Percentiles rank a stretch among this genome's conserved stretches.
Conservation (phyloP, 768 basidiomycete species). For the Suillus alpinus region DNA sequence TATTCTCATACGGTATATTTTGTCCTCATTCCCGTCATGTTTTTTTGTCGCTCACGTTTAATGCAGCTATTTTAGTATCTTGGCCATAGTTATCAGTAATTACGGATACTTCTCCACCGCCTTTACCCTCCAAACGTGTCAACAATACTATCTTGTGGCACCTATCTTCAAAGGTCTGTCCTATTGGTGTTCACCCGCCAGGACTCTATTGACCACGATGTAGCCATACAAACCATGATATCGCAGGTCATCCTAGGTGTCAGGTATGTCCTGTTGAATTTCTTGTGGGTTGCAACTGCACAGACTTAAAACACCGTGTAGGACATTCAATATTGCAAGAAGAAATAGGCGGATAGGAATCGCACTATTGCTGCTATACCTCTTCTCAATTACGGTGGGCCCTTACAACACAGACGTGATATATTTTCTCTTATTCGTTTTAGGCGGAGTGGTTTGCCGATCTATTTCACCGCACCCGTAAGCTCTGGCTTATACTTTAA, state of each 20-base stretch:
- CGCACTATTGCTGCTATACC: conserved; percentile 39
- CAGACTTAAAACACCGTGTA: conserved; percentile 15
- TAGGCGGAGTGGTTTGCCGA: conserved; percentile 61
- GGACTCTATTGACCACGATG: not conserved
- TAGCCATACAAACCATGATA: conserved; percentile 61
- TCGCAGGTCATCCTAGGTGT: conserved; percentile 65
- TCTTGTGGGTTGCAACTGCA: not conserved
- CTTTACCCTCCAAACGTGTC: conserved; percentile 49
- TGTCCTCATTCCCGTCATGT: not conserved
- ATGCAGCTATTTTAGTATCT: conserved; percentile 39
- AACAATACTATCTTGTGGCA: conserved; percentile 46
- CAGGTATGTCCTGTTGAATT: conserved; percentile 34
- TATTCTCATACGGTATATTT: conserved; percentile 28
- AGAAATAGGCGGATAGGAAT: conserved; percentile 41
- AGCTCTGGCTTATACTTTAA: conserved; percentile 24
- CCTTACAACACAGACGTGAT: not conserved
- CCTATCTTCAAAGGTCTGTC: conserved; percentile 60
- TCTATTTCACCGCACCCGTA: conserved; percentile 48
- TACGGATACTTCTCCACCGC: conserved; percentile 54
- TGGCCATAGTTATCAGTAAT: conserved; percentile 48
- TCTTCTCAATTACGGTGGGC: conserved; percentile 42
- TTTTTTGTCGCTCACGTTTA: not conserved
- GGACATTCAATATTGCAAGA: conserved; percentile 58
- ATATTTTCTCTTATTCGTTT: not conserved
- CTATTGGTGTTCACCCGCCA: no score